Conservation (phyloP, 768 basidiomycete genomes). For the Exsudoporus frostii region DNA sequence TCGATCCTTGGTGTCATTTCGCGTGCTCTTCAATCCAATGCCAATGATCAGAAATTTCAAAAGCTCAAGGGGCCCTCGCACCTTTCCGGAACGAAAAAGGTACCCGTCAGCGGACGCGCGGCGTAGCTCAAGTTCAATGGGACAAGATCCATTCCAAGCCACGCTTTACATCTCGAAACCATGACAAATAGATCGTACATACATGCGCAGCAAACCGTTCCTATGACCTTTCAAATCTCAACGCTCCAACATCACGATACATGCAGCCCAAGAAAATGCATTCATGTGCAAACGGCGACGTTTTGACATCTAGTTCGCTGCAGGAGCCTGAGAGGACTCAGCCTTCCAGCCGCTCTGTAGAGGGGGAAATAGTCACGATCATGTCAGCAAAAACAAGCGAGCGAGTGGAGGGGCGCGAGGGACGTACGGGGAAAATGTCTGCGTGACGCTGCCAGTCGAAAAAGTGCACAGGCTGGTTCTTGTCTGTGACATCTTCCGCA, state of each 20-base stretch:
- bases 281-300: too few species aligned
- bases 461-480: conserved; percentile 16
- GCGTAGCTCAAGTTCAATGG: not conserved
- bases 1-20: too few species aligned
- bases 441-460: conserved; percentile 23
- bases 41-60: too few species aligned
- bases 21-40: too few species aligned
- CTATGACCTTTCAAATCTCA: too few species aligned
- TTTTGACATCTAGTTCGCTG: not conserved
- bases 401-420: not conserved
- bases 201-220: not conserved
- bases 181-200: not conserved
- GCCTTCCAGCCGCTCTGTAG: conserved; percentile 6
- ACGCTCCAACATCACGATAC: too few species aligned
- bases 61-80: too few species aligned
- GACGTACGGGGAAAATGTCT: conserved; percentile 21
- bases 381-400: not conserved
- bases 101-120: too few species aligned
- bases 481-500: conserved; percentile 15
- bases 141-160: not conserved
- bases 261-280: not conserved
- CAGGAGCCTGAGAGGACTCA: not conserved
- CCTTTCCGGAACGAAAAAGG: too few species aligned
- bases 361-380: not conserved
- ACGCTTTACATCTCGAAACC: not conserved